A percentile compares a stretch with the other conserved stretches of the same genome.
Evolutionary conservation across 2,329 filamentous ascomycete species (phyloP).

Genomic region (Alternaria panax): DNA sequence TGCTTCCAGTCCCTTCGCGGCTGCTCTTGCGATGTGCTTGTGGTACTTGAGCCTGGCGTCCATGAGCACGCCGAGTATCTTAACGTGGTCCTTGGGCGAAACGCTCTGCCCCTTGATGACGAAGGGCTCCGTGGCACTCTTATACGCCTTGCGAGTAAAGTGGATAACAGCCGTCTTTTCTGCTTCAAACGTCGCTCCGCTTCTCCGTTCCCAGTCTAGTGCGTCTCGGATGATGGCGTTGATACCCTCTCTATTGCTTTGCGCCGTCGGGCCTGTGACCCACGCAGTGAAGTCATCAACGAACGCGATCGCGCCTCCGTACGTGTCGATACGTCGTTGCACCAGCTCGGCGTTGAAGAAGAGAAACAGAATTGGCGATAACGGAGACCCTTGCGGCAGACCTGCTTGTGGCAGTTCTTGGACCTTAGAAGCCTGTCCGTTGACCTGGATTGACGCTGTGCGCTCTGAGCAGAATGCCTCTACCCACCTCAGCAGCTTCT

Average conservation of each 20-base stretch:
- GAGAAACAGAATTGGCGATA: conserved; percentile 28
- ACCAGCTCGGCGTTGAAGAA: conserved; percentile 31
- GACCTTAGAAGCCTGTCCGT: not conserved
- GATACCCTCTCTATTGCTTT: conserved; percentile 16
- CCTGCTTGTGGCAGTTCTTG: conserved; percentile 18
- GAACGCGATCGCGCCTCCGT: too few relatives aligned
- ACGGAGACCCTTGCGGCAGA: conserved; percentile 22
- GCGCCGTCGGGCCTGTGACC: conserved; percentile 14
- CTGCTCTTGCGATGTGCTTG: conserved; percentile 20
- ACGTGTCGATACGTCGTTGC: too few relatives aligned
- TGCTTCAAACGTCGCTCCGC: conserved; percentile 25
- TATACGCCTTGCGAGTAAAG: conserved; percentile 34
- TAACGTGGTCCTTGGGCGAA: conserved; percentile 16
- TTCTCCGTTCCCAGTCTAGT: conserved; percentile 33
- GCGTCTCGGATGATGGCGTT: conserved; percentile 14
- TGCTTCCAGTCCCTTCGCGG: conserved; percentile 19
- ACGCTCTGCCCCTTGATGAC: conserved; percentile 16
- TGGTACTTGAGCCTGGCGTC: conserved; percentile 21
- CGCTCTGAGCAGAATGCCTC: too few relatives aligned
- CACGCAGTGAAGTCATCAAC: conserved; percentile 7
- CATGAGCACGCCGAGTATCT: conserved; percentile 23
- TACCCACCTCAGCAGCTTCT: too few relatives aligned
- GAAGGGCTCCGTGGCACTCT: conserved; percentile 1
- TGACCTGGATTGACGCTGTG: too few relatives aligned
- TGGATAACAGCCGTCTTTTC: conserved; percentile 47